A percentile compares a stretch with the other conserved stretches of the same genome.
Evolutionary conservation across 192 early-diverging fungal species (phyloP).

Genomic region (Fimicolochytrium jonesii): DNA sequence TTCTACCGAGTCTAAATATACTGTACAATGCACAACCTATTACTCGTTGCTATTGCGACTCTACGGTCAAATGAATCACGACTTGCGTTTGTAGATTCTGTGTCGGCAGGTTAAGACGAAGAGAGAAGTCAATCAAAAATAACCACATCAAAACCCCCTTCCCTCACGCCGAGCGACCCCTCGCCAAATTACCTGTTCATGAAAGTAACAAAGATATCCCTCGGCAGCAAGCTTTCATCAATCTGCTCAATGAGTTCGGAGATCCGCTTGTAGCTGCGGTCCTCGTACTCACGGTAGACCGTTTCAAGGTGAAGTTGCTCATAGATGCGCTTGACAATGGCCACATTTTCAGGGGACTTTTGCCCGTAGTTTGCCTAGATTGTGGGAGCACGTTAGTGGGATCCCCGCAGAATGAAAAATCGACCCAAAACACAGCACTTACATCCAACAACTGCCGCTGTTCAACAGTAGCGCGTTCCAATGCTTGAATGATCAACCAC

Average conservation of each 20-base stretch:
- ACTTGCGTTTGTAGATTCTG: slow-evolving; percentile 32
- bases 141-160: neutral
- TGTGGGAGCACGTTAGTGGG: no score
- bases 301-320: slow-evolving; percentile 71
- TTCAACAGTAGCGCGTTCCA: slow-evolving; percentile 68
- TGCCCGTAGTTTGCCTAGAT: slow-evolving; percentile 86
- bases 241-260: slow-evolving; percentile 72
- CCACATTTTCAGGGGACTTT: slow-evolving; percentile 71
- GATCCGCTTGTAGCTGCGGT: slow-evolving; percentile 70
- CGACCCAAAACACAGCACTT: slow-evolving; percentile 18
- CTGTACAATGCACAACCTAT: no score
- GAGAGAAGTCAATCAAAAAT: neutral
- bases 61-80: neutral
- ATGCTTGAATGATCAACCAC: slow-evolving; percentile 94
- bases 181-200: slow-evolving; percentile 90
- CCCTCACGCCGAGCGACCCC: neutral
- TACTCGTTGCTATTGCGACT: no score
- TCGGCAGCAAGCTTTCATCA: slow-evolving; percentile 75
- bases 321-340: slow-evolving; percentile 81
- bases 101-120: neutral
- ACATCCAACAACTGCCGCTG: slow-evolving; percentile 82
- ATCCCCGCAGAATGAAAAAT: no score
- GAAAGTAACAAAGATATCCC: slow-evolving; percentile 83
- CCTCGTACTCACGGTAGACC: slow-evolving; percentile 86
- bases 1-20: no score